Evolutionary conservation across 2,329 filamentous ascomycete species (phyloP), one percentile per base, ranked within the genome.

Genomic region (Gremmenia infestans): DNA sequence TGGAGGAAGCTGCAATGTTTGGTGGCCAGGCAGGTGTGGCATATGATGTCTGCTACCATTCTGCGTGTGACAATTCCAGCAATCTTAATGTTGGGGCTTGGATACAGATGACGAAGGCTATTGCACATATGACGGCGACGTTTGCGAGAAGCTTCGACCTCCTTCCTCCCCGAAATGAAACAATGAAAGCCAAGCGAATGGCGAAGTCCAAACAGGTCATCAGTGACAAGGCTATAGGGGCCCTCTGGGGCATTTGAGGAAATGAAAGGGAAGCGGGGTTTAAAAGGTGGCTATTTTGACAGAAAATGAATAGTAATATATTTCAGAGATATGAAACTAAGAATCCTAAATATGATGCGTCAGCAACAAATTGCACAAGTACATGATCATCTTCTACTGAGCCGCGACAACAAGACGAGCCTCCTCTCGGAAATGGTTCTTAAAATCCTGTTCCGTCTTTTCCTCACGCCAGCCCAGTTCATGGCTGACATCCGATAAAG

Each of bases 21-120:
- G 88, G 88, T 17, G 88, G 88, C 32, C 73, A 77, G 58, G 85
- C 82, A 0, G 87, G 80, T 23, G 72, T 77, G 23, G 47, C 77
- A 73, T 80, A 81, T 59, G 78, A 86, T 64, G 73, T 75, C 19
- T 80, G 79, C 74, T 83, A 84, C 65, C 80, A 86, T 66, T 74
- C 82, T 69, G 73, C 83, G 37, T 82, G 82, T 59, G 83, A 86
- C 57, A 76, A 82, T 55, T 68, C 80, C 19, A 64, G 63, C 64
- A 84, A 85, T 59, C 69, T 85, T 56, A 81, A 85, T 67, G 63
- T 78, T 60, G 81, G 76, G 1, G 81, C 82, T 2, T 85, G 80
- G 80, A 76, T 82, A 62, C 60, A 79, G 36, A 85, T 83, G 70
- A 81, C 81, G 12, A 81, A 81, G 75, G 78, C 81, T 5, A 58